Percentiles rank a stretch among this genome's conserved stretches.
Conservation (phyloP, 192 early-diverging fungal genomes). For the Linnemannia hyalina region DNA sequence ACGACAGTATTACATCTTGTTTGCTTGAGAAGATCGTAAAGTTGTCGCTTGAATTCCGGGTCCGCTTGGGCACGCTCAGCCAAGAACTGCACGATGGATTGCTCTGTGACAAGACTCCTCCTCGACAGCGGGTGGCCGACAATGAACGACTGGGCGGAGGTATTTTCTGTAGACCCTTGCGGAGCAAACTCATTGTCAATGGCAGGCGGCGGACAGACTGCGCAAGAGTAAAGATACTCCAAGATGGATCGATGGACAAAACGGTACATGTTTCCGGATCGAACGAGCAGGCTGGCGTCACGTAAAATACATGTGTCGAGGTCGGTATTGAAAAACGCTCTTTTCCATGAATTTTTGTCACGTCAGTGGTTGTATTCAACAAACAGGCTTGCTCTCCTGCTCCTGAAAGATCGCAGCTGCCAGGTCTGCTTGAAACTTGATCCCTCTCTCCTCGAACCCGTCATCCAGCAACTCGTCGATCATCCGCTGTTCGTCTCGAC, state of each 20-base stretch:
- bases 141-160: background rate
- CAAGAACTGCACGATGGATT: constrained; percentile 15
- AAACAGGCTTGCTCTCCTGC: background rate
- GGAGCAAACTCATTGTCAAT: background rate
- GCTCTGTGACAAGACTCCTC: constrained; percentile 10
- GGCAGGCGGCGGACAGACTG: constrained; percentile 6
- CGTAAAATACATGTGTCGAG: background rate
- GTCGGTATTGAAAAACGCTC: background rate
- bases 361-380: background rate
- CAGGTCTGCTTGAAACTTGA: background rate
- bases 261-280: background rate
- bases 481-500: background rate
- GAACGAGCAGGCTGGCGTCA: constrained; percentile 2
- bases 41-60: constrained; percentile 9
- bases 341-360: constrained; percentile 11
- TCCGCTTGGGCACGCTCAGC: constrained; percentile 1
- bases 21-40: background rate
- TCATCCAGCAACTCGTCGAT: background rate
- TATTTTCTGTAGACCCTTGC: background rate
- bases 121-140: background rate
- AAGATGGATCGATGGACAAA: constrained; percentile 13
- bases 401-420: background rate
- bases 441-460: background rate
- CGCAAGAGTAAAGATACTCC: constrained; percentile 5
- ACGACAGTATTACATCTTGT: background rate